Conservation (phyloP, 768 basidiomycete genomes). For the Tulasnella calospora region DNA sequence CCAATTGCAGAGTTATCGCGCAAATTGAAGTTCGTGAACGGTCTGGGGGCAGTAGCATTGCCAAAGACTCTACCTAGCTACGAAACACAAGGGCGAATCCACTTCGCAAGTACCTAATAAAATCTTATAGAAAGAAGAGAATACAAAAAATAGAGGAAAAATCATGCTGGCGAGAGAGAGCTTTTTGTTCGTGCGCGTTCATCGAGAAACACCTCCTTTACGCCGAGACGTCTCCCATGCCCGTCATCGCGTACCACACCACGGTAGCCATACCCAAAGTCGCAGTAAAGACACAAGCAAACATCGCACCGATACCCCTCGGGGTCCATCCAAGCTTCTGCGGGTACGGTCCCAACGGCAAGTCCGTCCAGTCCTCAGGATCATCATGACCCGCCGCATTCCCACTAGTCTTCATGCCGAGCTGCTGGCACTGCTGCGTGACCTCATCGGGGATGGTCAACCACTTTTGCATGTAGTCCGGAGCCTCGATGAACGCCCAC, state of each 20-base stretch:
- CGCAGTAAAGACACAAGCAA: slow-evolving; percentile 72
- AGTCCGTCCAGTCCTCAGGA: slow-evolving; percentile 54
- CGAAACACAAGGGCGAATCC: not conserved
- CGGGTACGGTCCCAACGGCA: slow-evolving; percentile 24
- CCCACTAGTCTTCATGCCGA: slow-evolving; percentile 56
- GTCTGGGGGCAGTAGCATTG: not conserved
- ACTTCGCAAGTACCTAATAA: not conserved
- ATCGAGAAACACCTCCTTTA: not conserved
- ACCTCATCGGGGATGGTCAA: slow-evolving; percentile 49
- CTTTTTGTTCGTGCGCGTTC: not conserved
- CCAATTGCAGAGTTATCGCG: too few relatives aligned
- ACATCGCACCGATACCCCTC: slow-evolving; percentile 36
- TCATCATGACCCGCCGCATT: slow-evolving; percentile 78
- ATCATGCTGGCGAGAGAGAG: not conserved
- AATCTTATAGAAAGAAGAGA: not conserved
- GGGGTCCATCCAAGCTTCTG: slow-evolving; percentile 37
- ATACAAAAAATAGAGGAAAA: not conserved
- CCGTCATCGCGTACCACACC: slow-evolving; percentile 60
- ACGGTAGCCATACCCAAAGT: slow-evolving; percentile 76
- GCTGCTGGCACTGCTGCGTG: slow-evolving; percentile 66
- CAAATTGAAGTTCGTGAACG: too few relatives aligned
- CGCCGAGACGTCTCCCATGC: slow-evolving; percentile 12
- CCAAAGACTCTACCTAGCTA: not conserved
- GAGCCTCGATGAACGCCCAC: slow-evolving; percentile 77
- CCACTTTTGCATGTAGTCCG: slow-evolving; percentile 58